These are phyloP conservation scores for Hymenoscyphus salicellus DNA, from an alignment of 2,329 filamentous ascomycete species.

Conservation along the genomic window DNA sequence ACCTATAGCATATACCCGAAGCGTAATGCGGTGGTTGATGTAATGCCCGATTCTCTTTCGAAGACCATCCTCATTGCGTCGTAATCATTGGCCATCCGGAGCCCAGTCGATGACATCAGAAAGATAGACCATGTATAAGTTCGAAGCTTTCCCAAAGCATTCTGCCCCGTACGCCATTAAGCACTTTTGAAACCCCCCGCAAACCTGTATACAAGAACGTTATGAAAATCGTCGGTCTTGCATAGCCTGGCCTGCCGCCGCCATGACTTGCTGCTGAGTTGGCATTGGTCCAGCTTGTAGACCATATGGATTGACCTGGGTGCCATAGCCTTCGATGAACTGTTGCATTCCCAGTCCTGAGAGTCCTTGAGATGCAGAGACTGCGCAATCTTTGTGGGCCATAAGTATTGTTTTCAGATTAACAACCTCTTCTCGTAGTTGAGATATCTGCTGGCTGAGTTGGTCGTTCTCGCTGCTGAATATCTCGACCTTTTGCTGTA, in stretches of 20 bases:
- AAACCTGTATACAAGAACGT: conserved; percentile 12
- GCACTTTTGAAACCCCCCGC: conserved; percentile 2
- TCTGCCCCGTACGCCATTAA: conserved; percentile 8
- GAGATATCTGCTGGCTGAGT: conserved; percentile 76
- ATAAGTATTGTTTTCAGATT: conserved; percentile 89
- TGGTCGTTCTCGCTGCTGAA: conserved; percentile 90
- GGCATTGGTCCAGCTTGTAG: conserved; percentile 23
- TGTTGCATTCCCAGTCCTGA: conserved; percentile 46
- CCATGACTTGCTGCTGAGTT: conserved; percentile 24
- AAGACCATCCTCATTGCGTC: background rate
- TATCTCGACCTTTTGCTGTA: conserved; percentile 91
- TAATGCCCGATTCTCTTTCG: background rate
- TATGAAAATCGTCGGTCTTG: conserved; percentile 25
- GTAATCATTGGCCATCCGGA: background rate
- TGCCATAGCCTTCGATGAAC: conserved; percentile 26
- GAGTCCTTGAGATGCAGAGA: conserved; percentile 79
- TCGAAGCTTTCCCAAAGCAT: conserved; percentile 1
- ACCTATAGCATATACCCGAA: background rate
- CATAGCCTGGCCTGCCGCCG: conserved; percentile 16
- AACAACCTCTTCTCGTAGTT: conserved; percentile 87
- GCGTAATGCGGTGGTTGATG: background rate
- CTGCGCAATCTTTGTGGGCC: conserved; percentile 93
- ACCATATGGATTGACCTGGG: conserved; percentile 31
- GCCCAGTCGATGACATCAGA: background rate
- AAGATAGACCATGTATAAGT: background rate